Base-by-base conservation (phyloP, 2,329 filamentous ascomycete species). In the Fusarium nisikadoi region DNA sequence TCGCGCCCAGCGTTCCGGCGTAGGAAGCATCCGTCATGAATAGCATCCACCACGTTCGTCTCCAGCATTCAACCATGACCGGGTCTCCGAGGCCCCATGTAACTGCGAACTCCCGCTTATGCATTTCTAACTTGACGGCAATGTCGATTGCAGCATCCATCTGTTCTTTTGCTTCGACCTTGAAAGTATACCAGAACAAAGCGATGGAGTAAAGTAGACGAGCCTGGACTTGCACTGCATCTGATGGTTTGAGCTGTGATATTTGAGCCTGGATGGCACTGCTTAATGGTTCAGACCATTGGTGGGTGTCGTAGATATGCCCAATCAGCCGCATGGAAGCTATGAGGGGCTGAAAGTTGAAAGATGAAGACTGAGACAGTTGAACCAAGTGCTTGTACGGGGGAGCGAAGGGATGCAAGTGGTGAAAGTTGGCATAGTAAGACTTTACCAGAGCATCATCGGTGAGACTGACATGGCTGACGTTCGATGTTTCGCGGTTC, bases 21-120 rank as follows among this genome's bases (percentile, higher is more conserved):
- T 80, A 80, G n/a, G 76, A 79, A 41, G 87, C 89, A 77, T 93
- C 91, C 3, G 89, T 81, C 10, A 89, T 85, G 73, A 88, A 92
- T 42, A 93, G 77, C 75, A 89, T 88, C 92, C 92, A 94, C 91
- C 91, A 94, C 2, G 91, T 93, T 45, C 92, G 85, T 54, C 91
- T 86, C 83, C 90, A 86, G 70, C 86, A 88, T 75, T 94, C 91
- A 42, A 87, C 85, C 25, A 83, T 52, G 0, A 82, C 73, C 2
- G 84, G 79, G 62, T 90, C 85, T 4, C 84, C 84, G 12, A 82
- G 79, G 10, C 86, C 85, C 58, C 87, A 79, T 4, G 80, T 72
- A 3, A 80, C 66, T 2, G 90, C 86, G 74, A 88, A 93, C 0
- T 86, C 84, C 25, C 82, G 80, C 3, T 82, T 84, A 62, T 92